A percentile compares a stretch with the other conserved stretches of the same genome.
Evolutionary conservation across 495 filamentous ascomycete species (phyloP).

Genomic region (Saxispiralis lemnorum): DNA sequence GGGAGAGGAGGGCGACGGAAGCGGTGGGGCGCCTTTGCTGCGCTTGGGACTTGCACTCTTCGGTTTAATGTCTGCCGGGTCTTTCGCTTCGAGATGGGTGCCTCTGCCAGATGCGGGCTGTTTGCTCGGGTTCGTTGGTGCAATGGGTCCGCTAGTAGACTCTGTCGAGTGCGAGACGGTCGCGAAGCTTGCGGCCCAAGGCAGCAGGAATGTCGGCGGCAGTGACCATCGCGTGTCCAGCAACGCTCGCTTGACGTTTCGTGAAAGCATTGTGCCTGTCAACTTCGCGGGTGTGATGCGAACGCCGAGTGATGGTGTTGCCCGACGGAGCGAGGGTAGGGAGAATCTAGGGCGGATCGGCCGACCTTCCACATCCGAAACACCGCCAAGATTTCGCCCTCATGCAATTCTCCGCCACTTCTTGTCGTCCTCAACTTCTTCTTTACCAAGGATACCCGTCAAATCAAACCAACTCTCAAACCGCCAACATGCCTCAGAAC

Average conservation of each 20-base stretch:
- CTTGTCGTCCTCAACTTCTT: neutral
- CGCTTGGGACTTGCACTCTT: neutral
- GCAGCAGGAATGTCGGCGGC: constrained; percentile 25
- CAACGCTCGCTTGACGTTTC: constrained; percentile 13
- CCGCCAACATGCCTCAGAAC: constrained; percentile 58
- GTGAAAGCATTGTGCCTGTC: constrained; percentile 11
- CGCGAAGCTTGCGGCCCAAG: constrained; percentile 18
- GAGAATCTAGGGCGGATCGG: neutral
- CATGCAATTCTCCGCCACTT: neutral
- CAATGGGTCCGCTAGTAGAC: constrained; percentile 16
- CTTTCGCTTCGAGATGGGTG: constrained; percentile 8
- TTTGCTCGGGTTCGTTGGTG: constrained; percentile 11
- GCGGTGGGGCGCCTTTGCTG: constrained; percentile 13
- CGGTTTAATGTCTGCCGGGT: constrained; percentile 2
- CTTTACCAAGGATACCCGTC: neutral
- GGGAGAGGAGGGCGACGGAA: constrained; percentile 13
- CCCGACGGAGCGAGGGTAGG: no score
- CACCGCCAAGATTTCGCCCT: neutral
- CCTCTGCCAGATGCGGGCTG: no score
- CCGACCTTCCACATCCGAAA: neutral
- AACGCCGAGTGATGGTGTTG: no score
- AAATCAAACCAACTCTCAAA: neutral
- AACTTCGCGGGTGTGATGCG: neutral
- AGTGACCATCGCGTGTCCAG: constrained; percentile 19
- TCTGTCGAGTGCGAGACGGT: constrained; percentile 23